These are phyloP conservation scores for Phoenix dactylifera DNA, from an alignment of 176 grass and related monocot genomes.

Conservation along the genomic window DNA sequence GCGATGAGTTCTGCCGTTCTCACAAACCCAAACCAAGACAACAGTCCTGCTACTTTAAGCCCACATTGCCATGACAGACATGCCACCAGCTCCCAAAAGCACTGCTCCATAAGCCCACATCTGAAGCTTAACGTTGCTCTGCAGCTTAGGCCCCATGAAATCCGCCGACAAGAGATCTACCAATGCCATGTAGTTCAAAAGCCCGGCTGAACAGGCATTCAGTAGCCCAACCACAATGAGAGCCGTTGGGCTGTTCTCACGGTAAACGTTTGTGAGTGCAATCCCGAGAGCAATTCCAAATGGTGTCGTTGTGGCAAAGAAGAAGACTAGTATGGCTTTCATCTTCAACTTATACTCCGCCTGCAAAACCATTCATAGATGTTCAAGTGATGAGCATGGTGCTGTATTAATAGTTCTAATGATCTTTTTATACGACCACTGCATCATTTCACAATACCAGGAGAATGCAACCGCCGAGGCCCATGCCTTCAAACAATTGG, in stretches of 20 bases:
- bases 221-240: constrained; percentile 9
- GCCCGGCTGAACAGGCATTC: constrained; percentile 1
- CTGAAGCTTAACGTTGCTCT: constrained; percentile 5
- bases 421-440: too few relatives aligned
- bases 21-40: too few relatives aligned
- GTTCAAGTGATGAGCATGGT: neutral
- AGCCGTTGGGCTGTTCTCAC: neutral
- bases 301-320: constrained; percentile 9
- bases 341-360: neutral
- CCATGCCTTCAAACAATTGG: constrained; percentile 1
- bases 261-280: neutral
- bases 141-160: constrained; percentile 8
- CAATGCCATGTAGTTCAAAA: constrained; percentile 10
- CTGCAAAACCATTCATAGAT: neutral
- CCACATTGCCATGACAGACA: constrained; percentile 3
- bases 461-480: neutral
- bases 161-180: constrained; percentile 9
- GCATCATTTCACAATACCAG: neutral
- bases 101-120: neutral
- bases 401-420: neutral
- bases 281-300: constrained; percentile 1
- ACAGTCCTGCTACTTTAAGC: too few relatives aligned
- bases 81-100: neutral
- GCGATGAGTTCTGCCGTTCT: too few relatives aligned
- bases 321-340: constrained; percentile 1